phyloP scores from a whole-genome alignment of 768 basidiomycete species.

The Podaxis pistillaris region DNA sequence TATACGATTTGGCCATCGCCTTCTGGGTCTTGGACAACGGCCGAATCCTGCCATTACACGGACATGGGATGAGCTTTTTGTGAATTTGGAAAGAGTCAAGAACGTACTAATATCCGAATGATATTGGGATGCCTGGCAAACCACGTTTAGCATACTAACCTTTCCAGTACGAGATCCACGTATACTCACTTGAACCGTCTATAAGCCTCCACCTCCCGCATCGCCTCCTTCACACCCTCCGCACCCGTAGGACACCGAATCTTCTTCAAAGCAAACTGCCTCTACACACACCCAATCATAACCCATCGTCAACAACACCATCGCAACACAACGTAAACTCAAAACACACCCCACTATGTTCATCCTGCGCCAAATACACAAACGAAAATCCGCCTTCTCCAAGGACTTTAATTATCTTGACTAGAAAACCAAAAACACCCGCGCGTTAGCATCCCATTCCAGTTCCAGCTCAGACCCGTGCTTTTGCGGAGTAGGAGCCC shows the following conservation, averaged over 20 bases:
- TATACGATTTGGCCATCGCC: constrained; percentile 95
- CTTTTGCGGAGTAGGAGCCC: not conserved
- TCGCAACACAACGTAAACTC: not conserved
- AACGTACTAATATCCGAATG: constrained; percentile 81
- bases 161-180: not conserved
- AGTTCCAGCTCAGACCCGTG: not conserved
- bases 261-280: constrained; percentile 96
- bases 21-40: constrained; percentile 90
- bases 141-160: constrained; percentile 4
- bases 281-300: constrained; percentile 34
- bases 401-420: constrained; percentile 87
- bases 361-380: constrained; percentile 86
- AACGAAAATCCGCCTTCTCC: constrained; percentile 97
- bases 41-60: constrained; percentile 67
- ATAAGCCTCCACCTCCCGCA: constrained; percentile 92
- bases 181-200: constrained; percentile 81
- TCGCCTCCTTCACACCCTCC: constrained; percentile 85
- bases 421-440: constrained; percentile 33
- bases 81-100: not conserved
- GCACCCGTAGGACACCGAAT: constrained; percentile 88
- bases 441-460: constrained; percentile 1
- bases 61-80: not conserved
- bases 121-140: constrained; percentile 85
- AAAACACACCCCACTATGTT: constrained; percentile 70
- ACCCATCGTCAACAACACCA: not conserved